Percentiles rank a stretch among this genome's conserved stretches.
phyloP scores from a whole-genome alignment of 441 rosid genomes.

The Raphanus hybrid region DNA sequence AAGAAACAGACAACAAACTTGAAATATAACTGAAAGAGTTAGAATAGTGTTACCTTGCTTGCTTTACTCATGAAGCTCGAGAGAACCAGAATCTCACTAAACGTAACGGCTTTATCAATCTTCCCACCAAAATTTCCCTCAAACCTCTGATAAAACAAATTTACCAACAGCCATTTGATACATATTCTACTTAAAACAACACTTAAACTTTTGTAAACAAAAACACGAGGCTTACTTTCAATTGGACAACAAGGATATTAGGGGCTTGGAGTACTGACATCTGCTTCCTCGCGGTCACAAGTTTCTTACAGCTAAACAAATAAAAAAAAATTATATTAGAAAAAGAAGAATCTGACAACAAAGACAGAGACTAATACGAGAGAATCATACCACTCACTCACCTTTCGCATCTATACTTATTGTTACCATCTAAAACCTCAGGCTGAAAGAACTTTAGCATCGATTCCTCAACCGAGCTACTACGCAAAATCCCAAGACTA shows the following conservation, averaged over 20 bases:
- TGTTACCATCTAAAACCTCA: constrained; percentile 89
- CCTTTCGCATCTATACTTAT: constrained; percentile 91
- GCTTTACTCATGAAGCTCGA: constrained; percentile 86
- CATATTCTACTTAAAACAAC: background rate
- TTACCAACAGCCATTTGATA: background rate
- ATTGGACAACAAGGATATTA: constrained; percentile 85
- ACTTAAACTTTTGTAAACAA: too few relatives aligned
- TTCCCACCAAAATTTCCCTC: constrained; percentile 85
- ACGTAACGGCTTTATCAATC: constrained; percentile 78
- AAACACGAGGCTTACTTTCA: constrained; percentile 58
- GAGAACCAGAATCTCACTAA: constrained; percentile 80
- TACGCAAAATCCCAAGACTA: constrained; percentile 76
- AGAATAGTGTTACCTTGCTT: constrained; percentile 66
- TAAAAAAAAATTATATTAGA: constrained; percentile 29
- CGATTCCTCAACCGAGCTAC: constrained; percentile 73
- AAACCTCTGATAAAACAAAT: constrained; percentile 67
- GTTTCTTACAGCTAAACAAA: constrained; percentile 84
- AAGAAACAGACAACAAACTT: background rate
- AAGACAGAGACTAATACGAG: background rate
- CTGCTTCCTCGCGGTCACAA: constrained; percentile 95
- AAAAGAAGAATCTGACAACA: background rate
- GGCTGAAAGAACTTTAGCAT: constrained; percentile 90
- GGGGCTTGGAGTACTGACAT: constrained; percentile 91
- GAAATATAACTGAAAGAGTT: constrained; percentile 13
- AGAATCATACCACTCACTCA: constrained; percentile 59